Evolutionary conservation across 2,329 filamentous ascomycete species (phyloP).

Genomic region (Venturia asperata): DNA sequence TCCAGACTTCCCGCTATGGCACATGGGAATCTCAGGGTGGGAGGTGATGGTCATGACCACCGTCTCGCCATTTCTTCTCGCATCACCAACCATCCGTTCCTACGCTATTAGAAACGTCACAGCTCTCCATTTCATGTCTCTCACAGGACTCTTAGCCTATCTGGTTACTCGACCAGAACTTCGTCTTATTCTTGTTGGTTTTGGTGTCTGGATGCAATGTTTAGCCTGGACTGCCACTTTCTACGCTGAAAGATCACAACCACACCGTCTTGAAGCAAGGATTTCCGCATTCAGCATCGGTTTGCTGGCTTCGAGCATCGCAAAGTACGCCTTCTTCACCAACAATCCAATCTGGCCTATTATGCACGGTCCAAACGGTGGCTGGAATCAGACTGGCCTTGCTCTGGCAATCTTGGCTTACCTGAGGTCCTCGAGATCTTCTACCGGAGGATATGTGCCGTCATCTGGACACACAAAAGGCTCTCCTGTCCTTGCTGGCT

Average conservation of each 20-base stretch:
- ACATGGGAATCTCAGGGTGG: conserved; percentile 98
- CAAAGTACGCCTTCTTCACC: conserved; percentile 88
- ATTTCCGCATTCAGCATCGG: conserved; percentile 75
- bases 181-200: conserved; percentile 73
- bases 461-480: conserved; percentile 44
- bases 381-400: conserved; percentile 82
- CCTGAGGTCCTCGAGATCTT: conserved; percentile 64
- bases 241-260: conserved; percentile 68
- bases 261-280: conserved; percentile 69
- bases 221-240: conserved; percentile 79
- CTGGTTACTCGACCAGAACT: conserved; percentile 62
- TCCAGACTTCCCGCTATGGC: conserved; percentile 88
- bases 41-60: conserved; percentile 83
- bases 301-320: conserved; percentile 73
- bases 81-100: conserved; percentile 60
- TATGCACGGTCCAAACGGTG: conserved; percentile 82
- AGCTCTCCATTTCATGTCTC: conserved; percentile 66
- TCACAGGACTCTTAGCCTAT: conserved; percentile 73
- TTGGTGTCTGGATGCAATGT: conserved; percentile 72
- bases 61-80: conserved; percentile 71
- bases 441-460: conserved; percentile 35
- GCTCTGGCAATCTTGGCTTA: conserved; percentile 67
- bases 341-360: conserved; percentile 98
- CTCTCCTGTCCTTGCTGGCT: conserved; percentile 62
- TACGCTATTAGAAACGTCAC: conserved; percentile 63